phyloP scores from a whole-genome alignment of 768 basidiomycete genomes.

The Holtermannia corniformis region DNA sequence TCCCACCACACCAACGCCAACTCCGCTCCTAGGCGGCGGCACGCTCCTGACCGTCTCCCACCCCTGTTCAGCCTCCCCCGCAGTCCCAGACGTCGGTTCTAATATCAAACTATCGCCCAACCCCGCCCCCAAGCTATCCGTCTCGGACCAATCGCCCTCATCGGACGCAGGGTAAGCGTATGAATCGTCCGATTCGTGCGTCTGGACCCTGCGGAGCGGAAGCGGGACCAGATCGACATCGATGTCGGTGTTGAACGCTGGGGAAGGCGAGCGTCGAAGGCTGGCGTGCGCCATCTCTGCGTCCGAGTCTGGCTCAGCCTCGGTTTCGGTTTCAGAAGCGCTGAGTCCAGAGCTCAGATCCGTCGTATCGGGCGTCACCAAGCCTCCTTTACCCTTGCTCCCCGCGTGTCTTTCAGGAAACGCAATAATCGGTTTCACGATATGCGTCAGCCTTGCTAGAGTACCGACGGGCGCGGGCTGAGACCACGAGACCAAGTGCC shows the following conservation, averaged over 20 bases:
- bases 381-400: conserved; percentile 3
- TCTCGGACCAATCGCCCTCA: background rate
- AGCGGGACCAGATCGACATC: background rate
- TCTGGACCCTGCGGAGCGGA: background rate
- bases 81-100: background rate
- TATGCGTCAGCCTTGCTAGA: conserved; percentile 32
- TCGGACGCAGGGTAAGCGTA: background rate
- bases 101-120: conserved; percentile 26
- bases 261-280: conserved; percentile 10
- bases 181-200: conserved; percentile 15
- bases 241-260: background rate
- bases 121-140: background rate
- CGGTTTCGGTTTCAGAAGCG: background rate
- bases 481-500: conserved; percentile 38
- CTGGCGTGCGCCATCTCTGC: conserved; percentile 8
- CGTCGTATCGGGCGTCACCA: conserved; percentile 1
- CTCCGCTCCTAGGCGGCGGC: conserved; percentile 3
- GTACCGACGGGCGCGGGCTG: conserved; percentile 12
- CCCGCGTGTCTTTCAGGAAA: conserved; percentile 6
- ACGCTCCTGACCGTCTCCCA: conserved; percentile 3
- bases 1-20: conserved; percentile 3
- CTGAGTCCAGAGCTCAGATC: conserved; percentile 4
- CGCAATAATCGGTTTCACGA: conserved; percentile 26
- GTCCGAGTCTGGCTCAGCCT: conserved; percentile 17
- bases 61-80: background rate